These are phyloP conservation scores for Aleurites moluccanus DNA, from an alignment of 441 rosid genomes.

Conservation along the genomic window DNA sequence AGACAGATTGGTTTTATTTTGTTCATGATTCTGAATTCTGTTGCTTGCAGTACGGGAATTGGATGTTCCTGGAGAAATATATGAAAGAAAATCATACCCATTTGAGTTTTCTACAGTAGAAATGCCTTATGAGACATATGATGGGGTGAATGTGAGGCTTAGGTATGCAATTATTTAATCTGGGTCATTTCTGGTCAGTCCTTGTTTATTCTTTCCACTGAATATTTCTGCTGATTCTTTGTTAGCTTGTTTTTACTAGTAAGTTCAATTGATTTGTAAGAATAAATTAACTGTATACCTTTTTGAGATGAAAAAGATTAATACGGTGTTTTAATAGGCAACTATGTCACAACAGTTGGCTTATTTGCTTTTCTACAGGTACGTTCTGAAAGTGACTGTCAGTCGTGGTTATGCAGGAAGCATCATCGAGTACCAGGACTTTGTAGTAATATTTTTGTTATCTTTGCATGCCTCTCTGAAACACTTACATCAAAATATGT, in stretches of 20 bases:
- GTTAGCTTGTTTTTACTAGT: background rate
- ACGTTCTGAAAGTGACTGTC: constrained; percentile 88
- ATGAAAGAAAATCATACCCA: constrained; percentile 84
- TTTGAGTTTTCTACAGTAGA: constrained; percentile 92
- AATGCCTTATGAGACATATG: constrained; percentile 96
- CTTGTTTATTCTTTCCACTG: background rate
- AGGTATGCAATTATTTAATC: constrained; percentile 47
- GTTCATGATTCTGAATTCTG: constrained; percentile 15
- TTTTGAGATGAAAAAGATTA: constrained; percentile 8
- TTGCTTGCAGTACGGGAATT: constrained; percentile 79
- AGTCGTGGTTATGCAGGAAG: constrained; percentile 84
- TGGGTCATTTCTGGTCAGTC: background rate
- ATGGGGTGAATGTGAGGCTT: constrained; percentile 89
- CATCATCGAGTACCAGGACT: constrained; percentile 86
- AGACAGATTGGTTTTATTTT: background rate
- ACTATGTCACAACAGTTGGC: constrained; percentile 8
- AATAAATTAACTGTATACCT: background rate
- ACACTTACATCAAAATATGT: background rate
- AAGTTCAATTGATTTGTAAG: background rate
- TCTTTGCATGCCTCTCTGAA: background rate
- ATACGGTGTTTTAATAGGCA: background rate
- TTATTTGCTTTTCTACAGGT: constrained; percentile 44
- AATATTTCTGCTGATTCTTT: constrained; percentile 9
- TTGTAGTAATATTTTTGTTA: constrained; percentile 55
- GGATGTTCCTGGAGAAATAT: constrained; percentile 96